These are phyloP conservation scores for Rhizopus arrhizus DNA, from an alignment of 371 early-diverging fungal genomes.

Conservation along the genomic window DNA sequence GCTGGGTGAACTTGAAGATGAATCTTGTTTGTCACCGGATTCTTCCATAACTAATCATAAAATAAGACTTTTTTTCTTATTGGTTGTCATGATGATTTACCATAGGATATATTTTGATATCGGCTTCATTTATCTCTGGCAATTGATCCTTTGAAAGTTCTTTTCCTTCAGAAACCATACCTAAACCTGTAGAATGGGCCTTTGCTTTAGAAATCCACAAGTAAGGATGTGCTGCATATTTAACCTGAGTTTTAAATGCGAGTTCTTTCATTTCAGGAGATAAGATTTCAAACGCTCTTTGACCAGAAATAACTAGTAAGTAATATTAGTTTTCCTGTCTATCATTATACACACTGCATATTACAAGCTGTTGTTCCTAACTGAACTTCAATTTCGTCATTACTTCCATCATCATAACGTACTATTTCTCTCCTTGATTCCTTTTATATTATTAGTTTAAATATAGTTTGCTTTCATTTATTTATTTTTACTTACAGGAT, in stretches of 20 bases:
- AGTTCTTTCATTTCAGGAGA: conserved; percentile 50
- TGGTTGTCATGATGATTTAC: conserved; percentile 18
- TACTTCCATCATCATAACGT: conserved; percentile 48
- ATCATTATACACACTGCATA: conserved; percentile 5
- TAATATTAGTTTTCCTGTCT: no score
- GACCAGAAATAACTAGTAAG: conserved; percentile 48
- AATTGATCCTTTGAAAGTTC: conserved; percentile 42
- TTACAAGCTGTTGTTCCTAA: conserved; percentile 57
- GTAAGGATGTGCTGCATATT: conserved; percentile 56
- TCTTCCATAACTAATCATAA: conserved; percentile 46
- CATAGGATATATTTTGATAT: conserved; percentile 54
- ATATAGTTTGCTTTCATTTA: not conserved
- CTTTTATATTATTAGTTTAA: conserved; percentile 13
- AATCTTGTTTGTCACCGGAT: conserved; percentile 53
- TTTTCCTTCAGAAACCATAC: conserved; percentile 49
- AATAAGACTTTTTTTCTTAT: not conserved
- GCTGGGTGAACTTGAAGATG: conserved; percentile 54
- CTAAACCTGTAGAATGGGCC: conserved; percentile 43
- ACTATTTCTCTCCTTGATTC: conserved; percentile 46
- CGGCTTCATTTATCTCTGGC: conserved; percentile 43
- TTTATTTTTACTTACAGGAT: conserved; percentile 38
- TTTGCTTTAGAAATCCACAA: conserved; percentile 56
- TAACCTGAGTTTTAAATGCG: conserved; percentile 50
- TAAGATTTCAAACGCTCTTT: conserved; percentile 51
- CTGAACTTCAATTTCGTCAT: conserved; percentile 47